Base-by-base conservation (phyloP, 306 rosid species). In the Oemleria cerasiformis region DNA sequence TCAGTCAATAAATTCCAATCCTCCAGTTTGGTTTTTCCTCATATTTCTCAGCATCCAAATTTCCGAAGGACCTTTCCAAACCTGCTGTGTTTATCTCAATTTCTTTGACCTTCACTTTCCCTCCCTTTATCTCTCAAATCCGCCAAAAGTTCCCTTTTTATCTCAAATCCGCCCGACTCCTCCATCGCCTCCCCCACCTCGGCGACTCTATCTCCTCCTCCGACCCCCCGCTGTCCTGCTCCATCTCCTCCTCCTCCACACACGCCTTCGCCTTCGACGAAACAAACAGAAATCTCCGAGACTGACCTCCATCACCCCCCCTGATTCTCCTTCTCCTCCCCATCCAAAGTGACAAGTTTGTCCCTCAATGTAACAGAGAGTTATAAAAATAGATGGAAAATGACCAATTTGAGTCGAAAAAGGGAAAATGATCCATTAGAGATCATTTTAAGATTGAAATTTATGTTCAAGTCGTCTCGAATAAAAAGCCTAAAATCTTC, bases 151-250 rank as follows among this genome's bases (percentile, higher is more conserved):
- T 11, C 4, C 9, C n/a, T 42, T 6, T 53, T 25, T 3, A n/a
- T n/a, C n/a, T n/a, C n/a, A n/a, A n/a, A n/a, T 74, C 75, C 79
- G 77, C 17, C 64, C 40, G 43, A 77, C 86, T 39, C 75, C 78
- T 58, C 68, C 72, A 76, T 42, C 63, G 55, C 57, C 75, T 72
- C 25, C 78, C 85, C n/a, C 81, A 75, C 68, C 70, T 81, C 72
- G 88, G 85, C 74, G 83, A 84, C n/a, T 75, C 83, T 30, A 65
- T 73, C 75, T 67, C 86, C 60, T 84, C 86, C 78, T 81, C 78
- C 56, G 85, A 81, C 15, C 77, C 83, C 20, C 54, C 77, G 63
- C 86, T 82, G 39, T 82, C 86, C 47, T 72, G 75, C 9, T 80
- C 83, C 42, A 66, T 56, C n/a, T 72, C 84, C 68, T n/a, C 25